Conservation (phyloP, 352 stramenopile species). For the Aphanomyces stellatus region DNA sequence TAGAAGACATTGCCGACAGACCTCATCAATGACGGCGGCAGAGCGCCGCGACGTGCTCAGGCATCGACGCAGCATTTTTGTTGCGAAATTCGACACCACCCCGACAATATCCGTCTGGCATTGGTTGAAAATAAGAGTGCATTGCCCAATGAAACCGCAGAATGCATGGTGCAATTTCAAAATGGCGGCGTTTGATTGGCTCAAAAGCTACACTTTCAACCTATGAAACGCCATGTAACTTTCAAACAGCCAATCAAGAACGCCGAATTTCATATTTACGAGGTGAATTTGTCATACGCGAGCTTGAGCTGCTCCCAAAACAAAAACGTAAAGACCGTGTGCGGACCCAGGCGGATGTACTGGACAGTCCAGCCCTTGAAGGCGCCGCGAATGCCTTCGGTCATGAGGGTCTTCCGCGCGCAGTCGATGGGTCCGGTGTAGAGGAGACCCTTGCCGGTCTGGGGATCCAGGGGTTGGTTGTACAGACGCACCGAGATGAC, state of each 20-base stretch:
- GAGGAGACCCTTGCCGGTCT: slow-evolving; percentile 12
- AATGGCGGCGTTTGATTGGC: too few species aligned
- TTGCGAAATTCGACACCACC: neutral
- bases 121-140: neutral
- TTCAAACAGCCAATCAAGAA: too few species aligned
- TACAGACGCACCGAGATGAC: slow-evolving; percentile 16
- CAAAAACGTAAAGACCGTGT: slow-evolving; percentile 20
- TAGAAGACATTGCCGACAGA: too few species aligned
- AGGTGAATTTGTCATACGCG: slow-evolving; percentile 7
- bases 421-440: slow-evolving; percentile 17
- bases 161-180: too few species aligned
- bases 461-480: slow-evolving; percentile 11
- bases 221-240: too few species aligned
- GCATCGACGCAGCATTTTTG: slow-evolving; percentile 5
- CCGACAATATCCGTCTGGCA: too few species aligned
- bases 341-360: slow-evolving; percentile 14
- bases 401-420: slow-evolving; percentile 9
- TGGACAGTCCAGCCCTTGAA: slow-evolving; percentile 21
- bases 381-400: slow-evolving; percentile 14
- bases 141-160: neutral
- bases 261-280: too few species aligned
- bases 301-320: slow-evolving; percentile 21
- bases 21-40: slow-evolving; percentile 7
- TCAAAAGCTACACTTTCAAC: too few species aligned
- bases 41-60: neutral